Percentiles rank a stretch among this genome's conserved stretches.
These are phyloP conservation scores for Suillus tomentosus DNA, from an alignment of 768 basidiomycete genomes.

Conservation along the genomic window DNA sequence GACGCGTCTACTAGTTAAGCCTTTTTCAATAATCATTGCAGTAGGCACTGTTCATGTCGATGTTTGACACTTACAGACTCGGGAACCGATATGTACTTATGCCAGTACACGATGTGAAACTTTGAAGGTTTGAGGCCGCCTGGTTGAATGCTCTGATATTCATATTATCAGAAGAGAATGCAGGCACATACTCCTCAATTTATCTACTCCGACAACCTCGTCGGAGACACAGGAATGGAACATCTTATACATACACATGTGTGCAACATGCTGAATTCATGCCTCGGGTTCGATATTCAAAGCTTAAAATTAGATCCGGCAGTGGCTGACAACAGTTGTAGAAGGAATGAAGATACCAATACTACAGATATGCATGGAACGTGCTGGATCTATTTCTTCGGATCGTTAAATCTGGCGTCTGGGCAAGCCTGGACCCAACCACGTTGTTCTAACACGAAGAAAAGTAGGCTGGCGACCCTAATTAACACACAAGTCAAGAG, in stretches of 20 bases:
- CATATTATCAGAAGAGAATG: too few relatives aligned
- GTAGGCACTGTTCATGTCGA: background rate
- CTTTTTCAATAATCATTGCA: background rate
- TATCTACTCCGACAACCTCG: too few relatives aligned
- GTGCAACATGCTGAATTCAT: background rate
- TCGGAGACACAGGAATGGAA: background rate
- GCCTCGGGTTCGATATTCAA: background rate
- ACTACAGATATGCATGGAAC: background rate
- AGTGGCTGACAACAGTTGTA: too few relatives aligned
- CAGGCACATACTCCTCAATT: too few relatives aligned
- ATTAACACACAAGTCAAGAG: background rate
- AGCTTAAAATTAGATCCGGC: background rate
- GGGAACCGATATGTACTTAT: background rate
- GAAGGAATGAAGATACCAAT: background rate
- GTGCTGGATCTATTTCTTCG: background rate
- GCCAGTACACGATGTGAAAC: background rate
- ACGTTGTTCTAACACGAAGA: background rate
- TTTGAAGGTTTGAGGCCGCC: background rate
- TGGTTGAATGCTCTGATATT: too few relatives aligned
- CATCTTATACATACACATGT: background rate
- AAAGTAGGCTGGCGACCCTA: background rate
- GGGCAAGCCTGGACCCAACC: background rate
- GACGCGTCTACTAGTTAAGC: conserved; percentile 3
- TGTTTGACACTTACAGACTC: background rate
- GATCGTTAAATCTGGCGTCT: conserved; percentile 2